A percentile compares a stretch with the other conserved stretches of the same genome.
Evolutionary conservation across 805 yeast genomes (phyloP).

Genomic region (Pichia exigua): DNA sequence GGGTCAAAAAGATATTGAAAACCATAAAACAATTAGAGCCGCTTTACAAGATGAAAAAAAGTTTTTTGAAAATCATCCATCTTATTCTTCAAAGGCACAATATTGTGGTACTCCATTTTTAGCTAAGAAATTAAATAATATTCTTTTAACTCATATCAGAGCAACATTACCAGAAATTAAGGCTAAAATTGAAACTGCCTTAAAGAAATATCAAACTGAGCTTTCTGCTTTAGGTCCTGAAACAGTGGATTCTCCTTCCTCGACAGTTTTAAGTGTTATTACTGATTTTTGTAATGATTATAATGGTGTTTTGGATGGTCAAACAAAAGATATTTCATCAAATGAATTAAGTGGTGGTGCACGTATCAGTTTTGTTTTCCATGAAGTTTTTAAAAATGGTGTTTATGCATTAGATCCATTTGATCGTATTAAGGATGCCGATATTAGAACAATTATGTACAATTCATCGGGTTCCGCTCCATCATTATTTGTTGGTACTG

Average conservation of each 20-base stretch:
- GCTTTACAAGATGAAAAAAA: constrained; percentile 76
- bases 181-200: constrained; percentile 75
- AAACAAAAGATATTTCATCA: constrained; percentile 79
- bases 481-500: constrained; percentile 92
- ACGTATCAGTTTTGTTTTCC: constrained; percentile 92
- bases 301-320: constrained; percentile 86
- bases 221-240: constrained; percentile 78
- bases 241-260: constrained; percentile 79
- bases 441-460: constrained; percentile 93
- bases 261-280: constrained; percentile 82
- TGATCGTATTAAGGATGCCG: constrained; percentile 91
- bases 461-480: constrained; percentile 96
- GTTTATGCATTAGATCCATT: constrained; percentile 88
- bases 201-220: constrained; percentile 79
- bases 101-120: constrained; percentile 98
- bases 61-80: constrained; percentile 83
- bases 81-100: constrained; percentile 87
- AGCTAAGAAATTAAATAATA: constrained; percentile 84
- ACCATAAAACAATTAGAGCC: constrained; percentile 75
- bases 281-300: constrained; percentile 91
- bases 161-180: constrained; percentile 88
- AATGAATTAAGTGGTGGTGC: constrained; percentile 97
- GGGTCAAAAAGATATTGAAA: constrained; percentile 94
- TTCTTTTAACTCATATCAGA: constrained; percentile 83
- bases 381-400: constrained; percentile 92